Percentiles rank a stretch among this genome's conserved stretches.
These are phyloP conservation scores for Micractinium conductrix DNA, from an alignment of 139 green algal genomes.

Conservation along the genomic window DNA sequence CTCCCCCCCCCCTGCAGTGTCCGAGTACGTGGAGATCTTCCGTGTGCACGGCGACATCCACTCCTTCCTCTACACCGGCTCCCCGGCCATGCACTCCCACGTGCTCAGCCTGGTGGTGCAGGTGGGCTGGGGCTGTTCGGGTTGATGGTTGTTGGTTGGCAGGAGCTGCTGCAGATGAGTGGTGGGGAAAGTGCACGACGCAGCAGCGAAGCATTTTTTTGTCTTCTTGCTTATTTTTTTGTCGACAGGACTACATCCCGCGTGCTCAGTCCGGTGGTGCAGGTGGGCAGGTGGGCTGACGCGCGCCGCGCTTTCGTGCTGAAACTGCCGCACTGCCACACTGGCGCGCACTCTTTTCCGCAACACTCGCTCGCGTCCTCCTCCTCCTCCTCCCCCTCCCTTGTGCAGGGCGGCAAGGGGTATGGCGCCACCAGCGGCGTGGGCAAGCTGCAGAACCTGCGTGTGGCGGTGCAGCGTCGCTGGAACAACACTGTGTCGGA, in stretches of 20 bases:
- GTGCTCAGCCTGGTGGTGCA: neutral
- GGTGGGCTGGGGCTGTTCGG: neutral
- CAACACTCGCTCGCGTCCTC: neutral
- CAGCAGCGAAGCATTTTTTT: too few relatives aligned
- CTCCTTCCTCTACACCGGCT: conserved; percentile 93
- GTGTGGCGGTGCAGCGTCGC: conserved; percentile 72
- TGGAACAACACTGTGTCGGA: conserved; percentile 79
- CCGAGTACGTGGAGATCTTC: conserved; percentile 65
- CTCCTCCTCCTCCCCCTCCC: conserved; percentile 14
- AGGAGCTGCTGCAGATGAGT: too few relatives aligned
- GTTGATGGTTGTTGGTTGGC: neutral
- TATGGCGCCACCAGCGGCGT: conserved; percentile 48
- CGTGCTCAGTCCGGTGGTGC: neutral
- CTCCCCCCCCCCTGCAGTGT: conserved; percentile 53
- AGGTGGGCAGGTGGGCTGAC: neutral
- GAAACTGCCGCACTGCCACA: neutral
- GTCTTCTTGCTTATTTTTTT: too few relatives aligned
- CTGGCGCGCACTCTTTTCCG: neutral
- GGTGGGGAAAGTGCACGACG: too few relatives aligned
- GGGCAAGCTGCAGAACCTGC: conserved; percentile 70
- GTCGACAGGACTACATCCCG: too few relatives aligned
- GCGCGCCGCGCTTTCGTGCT: too few relatives aligned
- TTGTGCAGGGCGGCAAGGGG: conserved; percentile 1
- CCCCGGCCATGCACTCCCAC: conserved; percentile 80
- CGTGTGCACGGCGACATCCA: conserved; percentile 90